Base-by-base conservation (phyloP, 176 grass and related monocot genomes). In the Oryza punctata region DNA sequence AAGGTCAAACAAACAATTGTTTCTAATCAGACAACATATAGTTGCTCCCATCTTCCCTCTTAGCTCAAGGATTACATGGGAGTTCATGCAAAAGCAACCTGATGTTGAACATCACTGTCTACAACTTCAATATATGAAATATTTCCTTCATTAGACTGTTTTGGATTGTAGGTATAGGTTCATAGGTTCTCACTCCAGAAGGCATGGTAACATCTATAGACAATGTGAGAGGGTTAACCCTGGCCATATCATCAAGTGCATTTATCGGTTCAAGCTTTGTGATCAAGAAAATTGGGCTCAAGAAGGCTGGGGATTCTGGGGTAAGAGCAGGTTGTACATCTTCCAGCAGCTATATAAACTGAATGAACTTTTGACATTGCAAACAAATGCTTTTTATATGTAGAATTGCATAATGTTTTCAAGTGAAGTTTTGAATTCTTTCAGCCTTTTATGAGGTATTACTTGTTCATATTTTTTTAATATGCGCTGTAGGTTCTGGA, bases 251-350 rank as follows among this genome's bases (percentile, higher is more conserved):
- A 19, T 97, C 92, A n/a, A 94, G 92, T 80, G 82, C 87, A 84
- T 97, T 97, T 78, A 92, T 97, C 28, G 92, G 94, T 29, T 92
- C 92, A 35, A 97, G 94, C 83, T 97, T 97, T 88, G 78, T 94
- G 52, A 90, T 97, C 74, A 97, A 94, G 85, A 97, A 94, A 87
- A 70, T 91, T 61, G 94, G 94, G 23, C 73, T 97, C 67, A 94
- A 91, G 69, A 94, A 83, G 86, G 92, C 92, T 28, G 90, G 78
- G 23, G 67, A 80, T 75, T 85, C 86, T 66, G 90, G 94, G 35
- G 59, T 87, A 37, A 90, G 92, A 87, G 94, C 94, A 91, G 92
- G 92, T 97, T 87, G n/a, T 65, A 73, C 88, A 54, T 84, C 77
- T 82, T 40, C 30, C 47, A 66, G 18, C 47, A 67, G 41, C 82